Conservation (phyloP, 768 basidiomycete species). For the Suillus brevipes region DNA sequence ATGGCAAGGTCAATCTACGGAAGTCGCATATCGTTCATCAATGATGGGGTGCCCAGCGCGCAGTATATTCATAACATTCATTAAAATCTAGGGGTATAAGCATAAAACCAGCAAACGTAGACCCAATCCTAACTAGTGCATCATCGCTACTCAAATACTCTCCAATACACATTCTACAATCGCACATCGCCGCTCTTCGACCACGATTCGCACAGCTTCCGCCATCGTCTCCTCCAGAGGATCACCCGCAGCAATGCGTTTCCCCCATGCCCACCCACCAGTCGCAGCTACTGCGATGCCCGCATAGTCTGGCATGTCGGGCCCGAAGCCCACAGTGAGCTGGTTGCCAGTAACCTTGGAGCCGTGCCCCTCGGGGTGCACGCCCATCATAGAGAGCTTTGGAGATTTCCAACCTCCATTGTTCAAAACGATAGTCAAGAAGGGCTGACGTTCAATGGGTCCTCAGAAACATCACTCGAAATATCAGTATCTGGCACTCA, state of each 20-base stretch:
- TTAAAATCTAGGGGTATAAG: neutral
- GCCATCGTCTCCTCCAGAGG: conserved; percentile 35
- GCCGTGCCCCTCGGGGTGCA: conserved; percentile 61
- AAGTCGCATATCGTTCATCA: neutral
- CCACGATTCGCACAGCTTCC: conserved; percentile 57
- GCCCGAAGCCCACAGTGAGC: conserved; percentile 66
- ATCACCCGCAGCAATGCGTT: conserved; percentile 30
- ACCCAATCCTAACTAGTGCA: neutral
- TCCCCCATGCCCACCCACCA: conserved; percentile 64
- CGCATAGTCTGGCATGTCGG: conserved; percentile 57
- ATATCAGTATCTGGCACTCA: conserved; percentile 29
- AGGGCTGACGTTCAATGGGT: conserved; percentile 45
- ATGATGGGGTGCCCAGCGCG: neutral
- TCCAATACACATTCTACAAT: conserved; percentile 63
- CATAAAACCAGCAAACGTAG: neutral
- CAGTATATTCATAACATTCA: neutral
- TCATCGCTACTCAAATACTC: conserved; percentile 30
- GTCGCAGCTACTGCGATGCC: conserved; percentile 68
- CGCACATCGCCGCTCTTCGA: conserved; percentile 60
- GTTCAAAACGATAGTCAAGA: conserved; percentile 68
- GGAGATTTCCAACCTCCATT: conserved; percentile 75
- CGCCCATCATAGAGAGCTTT: conserved; percentile 60
- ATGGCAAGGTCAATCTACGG: neutral
- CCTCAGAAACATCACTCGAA: neutral
- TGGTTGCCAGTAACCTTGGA: conserved; percentile 43